Evolutionary conservation across 495 filamentous ascomycete genomes (phyloP).

Genomic region (Niebla homalea): DNA sequence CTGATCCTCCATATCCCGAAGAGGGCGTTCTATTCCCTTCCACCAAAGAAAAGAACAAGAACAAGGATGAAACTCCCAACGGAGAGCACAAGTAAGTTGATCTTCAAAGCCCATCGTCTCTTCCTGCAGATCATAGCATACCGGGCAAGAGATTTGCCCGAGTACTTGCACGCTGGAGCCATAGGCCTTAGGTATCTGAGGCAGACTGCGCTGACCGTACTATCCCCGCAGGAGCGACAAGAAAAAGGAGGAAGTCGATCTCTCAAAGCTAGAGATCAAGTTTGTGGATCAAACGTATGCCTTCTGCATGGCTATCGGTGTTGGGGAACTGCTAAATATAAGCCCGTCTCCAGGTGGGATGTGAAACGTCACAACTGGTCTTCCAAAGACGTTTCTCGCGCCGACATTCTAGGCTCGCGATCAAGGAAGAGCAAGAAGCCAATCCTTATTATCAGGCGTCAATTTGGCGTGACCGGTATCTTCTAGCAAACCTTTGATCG

Average conservation of each 20-base stretch:
- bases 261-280: constrained; percentile 4
- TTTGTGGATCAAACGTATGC: constrained; percentile 4
- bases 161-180: too few species aligned
- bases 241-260: constrained; percentile 1
- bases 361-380: constrained; percentile 3
- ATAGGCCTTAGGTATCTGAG: too few species aligned
- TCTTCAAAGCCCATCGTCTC: too few species aligned
- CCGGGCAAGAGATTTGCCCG: too few species aligned
- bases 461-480: constrained; percentile 1
- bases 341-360: not conserved
- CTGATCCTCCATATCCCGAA: too few species aligned
- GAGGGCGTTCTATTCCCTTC: not conserved
- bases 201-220: too few species aligned
- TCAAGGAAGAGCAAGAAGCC: constrained; percentile 1
- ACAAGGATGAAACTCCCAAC: constrained; percentile 6
- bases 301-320: too few species aligned
- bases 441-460: not conserved
- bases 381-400: not conserved
- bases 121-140: too few species aligned
- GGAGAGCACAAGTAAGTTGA: not conserved
- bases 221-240: not conserved
- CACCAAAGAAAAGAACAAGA: constrained; percentile 14
- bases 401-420: not conserved
- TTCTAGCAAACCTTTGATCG: not conserved
- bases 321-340: not conserved